Evolutionary conservation across 139 green algal species (phyloP).

Genomic region (Choricystis sp.): DNA sequence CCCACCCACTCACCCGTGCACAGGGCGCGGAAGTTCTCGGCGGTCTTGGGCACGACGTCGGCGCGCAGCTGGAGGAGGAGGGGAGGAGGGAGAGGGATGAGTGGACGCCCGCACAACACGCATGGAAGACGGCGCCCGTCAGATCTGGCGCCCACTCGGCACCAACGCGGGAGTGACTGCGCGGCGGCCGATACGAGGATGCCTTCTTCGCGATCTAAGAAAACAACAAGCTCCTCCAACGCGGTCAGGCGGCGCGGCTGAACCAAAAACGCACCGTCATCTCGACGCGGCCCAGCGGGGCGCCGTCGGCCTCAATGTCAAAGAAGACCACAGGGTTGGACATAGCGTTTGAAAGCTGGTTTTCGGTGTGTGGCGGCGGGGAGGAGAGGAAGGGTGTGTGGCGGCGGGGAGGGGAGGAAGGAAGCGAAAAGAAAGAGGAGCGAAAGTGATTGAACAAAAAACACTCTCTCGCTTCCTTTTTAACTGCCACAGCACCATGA

Average conservation of each 20-base stretch:
- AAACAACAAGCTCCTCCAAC: too few species aligned
- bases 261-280: constrained; percentile 32
- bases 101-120: background rate
- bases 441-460: background rate
- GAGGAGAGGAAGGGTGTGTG: too few species aligned
- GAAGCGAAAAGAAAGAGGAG: background rate
- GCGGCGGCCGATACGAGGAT: too few species aligned
- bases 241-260: too few species aligned
- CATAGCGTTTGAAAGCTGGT: background rate
- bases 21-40: constrained; percentile 75
- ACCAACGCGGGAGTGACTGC: too few species aligned
- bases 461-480: too few species aligned
- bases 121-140: too few species aligned
- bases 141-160: too few species aligned
- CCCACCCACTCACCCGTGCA: constrained; percentile 27
- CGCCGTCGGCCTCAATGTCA: constrained; percentile 28
- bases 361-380: background rate
- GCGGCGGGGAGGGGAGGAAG: too few species aligned
- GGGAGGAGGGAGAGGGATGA: background rate
- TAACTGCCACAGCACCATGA: background rate
- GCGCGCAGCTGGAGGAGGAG: constrained; percentile 65
- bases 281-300: constrained; percentile 41
- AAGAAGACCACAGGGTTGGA: constrained; percentile 32
- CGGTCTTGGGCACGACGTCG: constrained; percentile 70
- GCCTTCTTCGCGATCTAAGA: background rate